phyloP scores from a whole-genome alignment of 345 rosid genomes.

The Syzygium grande region DNA sequence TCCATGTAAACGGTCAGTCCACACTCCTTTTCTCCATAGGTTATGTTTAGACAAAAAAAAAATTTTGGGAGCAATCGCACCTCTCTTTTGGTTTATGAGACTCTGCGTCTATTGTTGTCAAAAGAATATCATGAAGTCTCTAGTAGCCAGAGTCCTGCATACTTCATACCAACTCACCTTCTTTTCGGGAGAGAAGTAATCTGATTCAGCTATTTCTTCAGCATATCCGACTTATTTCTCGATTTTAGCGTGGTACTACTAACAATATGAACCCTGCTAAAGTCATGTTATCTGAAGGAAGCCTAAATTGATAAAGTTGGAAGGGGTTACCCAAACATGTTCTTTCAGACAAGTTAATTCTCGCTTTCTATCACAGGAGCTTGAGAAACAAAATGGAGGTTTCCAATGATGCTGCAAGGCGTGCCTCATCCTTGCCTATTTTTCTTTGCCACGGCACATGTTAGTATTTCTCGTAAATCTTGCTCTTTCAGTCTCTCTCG shows the following conservation, averaged over 20 bases:
- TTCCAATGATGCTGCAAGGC: slow-evolving; percentile 31
- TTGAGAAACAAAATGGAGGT: slow-evolving; percentile 28
- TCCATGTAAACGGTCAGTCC: neutral
- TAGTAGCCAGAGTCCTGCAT: neutral
- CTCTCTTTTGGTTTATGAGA: neutral
- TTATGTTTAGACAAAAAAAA: neutral
- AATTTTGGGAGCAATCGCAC: neutral
- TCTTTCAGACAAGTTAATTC: neutral
- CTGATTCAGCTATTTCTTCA: neutral
- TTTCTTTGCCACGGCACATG: slow-evolving; percentile 35
- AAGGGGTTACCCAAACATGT: neutral
- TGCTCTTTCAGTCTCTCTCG: neutral
- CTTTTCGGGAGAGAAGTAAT: neutral
- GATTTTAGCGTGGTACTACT: neutral
- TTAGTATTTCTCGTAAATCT: neutral
- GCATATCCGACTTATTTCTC: neutral
- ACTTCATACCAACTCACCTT: neutral
- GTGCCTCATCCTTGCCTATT: slow-evolving; percentile 41
- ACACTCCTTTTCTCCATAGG: neutral
- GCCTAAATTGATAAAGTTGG: neutral
- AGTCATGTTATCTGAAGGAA: neutral
- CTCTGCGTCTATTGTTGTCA: neutral
- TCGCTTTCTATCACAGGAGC: slow-evolving; percentile 15
- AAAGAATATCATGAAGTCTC: neutral
- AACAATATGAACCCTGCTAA: neutral